Evolutionary conservation across 257 asterid species (phyloP).

Genomic region (Solanum arcanum): DNA sequence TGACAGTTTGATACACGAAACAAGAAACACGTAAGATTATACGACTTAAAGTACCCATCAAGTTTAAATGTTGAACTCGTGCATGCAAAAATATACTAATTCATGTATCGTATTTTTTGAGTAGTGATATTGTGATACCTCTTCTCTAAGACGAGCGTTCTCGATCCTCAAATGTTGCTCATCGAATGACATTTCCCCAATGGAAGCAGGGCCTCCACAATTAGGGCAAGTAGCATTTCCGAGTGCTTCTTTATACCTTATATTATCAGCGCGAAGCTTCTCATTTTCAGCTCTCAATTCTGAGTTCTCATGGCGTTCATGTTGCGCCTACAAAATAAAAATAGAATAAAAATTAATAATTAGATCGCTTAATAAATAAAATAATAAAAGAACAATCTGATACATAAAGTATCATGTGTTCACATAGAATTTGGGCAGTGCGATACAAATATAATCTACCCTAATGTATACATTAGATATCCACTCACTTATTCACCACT

Average conservation of each 20-base stretch:
- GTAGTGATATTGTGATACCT: conserved; percentile 18
- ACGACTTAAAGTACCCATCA: neutral
- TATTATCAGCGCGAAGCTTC: conserved; percentile 58
- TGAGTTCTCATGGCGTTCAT: conserved; percentile 52
- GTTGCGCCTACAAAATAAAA: conserved; percentile 38
- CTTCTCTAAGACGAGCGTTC: conserved; percentile 63
- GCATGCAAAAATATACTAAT: neutral
- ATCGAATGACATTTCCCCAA: conserved; percentile 64
- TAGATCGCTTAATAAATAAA: neutral
- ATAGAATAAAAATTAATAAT: neutral
- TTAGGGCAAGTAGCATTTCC: conserved; percentile 49
- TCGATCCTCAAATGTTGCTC: conserved; percentile 71
- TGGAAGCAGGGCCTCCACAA: conserved; percentile 68
- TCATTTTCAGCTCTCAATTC: conserved; percentile 55
- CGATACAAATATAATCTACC: neutral
- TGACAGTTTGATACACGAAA: neutral
- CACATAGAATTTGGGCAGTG: neutral
- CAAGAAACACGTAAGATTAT: neutral
- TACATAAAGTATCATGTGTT: neutral
- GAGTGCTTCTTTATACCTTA: conserved; percentile 56
- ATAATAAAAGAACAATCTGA: neutral
- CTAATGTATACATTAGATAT: neutral
- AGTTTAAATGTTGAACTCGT: neutral
- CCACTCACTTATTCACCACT: neutral
- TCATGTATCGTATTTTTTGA: neutral